Evolutionary conservation across 257 asterid genomes (phyloP), one percentile per base, ranked within the genome.

Genomic region (Mentha longifolia): DNA sequence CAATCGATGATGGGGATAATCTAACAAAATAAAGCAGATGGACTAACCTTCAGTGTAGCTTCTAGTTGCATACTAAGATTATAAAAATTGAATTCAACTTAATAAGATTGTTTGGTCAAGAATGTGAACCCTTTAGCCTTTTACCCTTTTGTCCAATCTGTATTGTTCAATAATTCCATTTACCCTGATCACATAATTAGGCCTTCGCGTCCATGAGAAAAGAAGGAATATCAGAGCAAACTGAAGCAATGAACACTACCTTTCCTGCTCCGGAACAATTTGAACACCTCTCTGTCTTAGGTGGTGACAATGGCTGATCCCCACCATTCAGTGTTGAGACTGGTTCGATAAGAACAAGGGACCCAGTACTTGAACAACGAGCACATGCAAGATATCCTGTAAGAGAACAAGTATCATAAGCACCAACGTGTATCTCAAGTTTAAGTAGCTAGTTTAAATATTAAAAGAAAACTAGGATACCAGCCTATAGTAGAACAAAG

Each of bases 361-460:
- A 85, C 28, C 97, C 98, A 12, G 91, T 81, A 80, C 79, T 91
- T 74, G 97, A 82, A 76, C 98, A 93, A 43, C 95, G 94, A 70
- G 98, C 98, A 74, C 98, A 93, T 13, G 98, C 96, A 39, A 93
- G 96, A 82, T 93, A 93, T 65, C 98, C 97, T 93, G 87, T 68
- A 75, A 46, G 52, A 52, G 45, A 67, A 15, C 41, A 68, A 43
- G 73, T 62, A 58, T 15, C 71, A 71, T 61, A 39, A 75, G 72
- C 71, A 71, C 46, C 47, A 52, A n/a, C 20, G 52, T 73, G 58
- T 25, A 72, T 74, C 49, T 57, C 37, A 6, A 62, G 35, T 45
- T 15, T 50, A 58, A 17, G 49, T 43, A 54, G 51, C 19, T 61
- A 50, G 19, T 60, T 56, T 33, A 17, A 49, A 25, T 62, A 45